A percentile compares a stretch with the other conserved stretches of the same genome.
Conservation (phyloP, 345 rosid species). For the Eucalyptus marginata region DNA sequence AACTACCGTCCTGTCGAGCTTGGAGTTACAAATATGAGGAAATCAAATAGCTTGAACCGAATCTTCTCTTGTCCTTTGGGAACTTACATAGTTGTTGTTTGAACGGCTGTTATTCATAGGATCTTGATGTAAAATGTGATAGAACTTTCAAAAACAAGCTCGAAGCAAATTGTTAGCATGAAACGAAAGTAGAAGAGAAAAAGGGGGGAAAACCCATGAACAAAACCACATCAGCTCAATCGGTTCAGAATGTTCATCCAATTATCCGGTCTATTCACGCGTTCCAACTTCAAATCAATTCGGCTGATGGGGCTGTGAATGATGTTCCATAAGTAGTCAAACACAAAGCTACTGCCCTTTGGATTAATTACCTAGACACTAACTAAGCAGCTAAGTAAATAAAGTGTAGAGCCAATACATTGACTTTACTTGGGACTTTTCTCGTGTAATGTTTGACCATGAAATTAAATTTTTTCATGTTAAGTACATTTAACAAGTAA, state of each 20-base stretch:
- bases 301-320: background rate
- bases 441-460: background rate
- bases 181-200: background rate
- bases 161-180: background rate
- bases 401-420: background rate
- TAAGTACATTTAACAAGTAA: background rate
- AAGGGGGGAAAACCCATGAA: background rate
- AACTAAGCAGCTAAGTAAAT: background rate
- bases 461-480: too few species aligned
- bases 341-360: background rate
- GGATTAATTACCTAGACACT: background rate
- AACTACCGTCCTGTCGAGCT: fast-evolving
- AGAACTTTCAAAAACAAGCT: background rate
- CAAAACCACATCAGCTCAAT: background rate
- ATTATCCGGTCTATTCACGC: background rate
- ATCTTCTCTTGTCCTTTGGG: too few species aligned
- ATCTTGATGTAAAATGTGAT: background rate
- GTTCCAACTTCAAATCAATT: background rate
- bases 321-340: background rate
- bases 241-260: too few species aligned
- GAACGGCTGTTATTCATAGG: background rate
- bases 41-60: too few species aligned
- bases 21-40: too few species aligned
- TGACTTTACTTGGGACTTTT: background rate
- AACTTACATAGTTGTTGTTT: too few species aligned